A percentile compares a stretch with the other conserved stretches of the same genome.
phyloP scores from a whole-genome alignment of 331 rosid species.

The Saraca asoca region DNA sequence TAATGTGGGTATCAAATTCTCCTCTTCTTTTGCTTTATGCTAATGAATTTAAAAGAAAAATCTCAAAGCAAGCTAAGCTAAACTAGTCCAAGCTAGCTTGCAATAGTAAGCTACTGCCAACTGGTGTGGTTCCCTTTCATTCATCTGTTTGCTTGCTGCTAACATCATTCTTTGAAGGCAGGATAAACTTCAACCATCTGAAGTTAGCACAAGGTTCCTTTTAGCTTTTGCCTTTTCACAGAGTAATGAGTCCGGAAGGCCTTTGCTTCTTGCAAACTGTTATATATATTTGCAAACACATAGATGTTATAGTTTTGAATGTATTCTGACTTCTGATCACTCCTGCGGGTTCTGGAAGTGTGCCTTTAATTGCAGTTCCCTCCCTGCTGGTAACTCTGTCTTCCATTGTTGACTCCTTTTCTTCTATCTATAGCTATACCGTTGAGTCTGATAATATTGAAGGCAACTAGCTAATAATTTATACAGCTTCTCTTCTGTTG shows the following conservation, averaged over 20 bases:
- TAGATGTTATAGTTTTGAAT: not conserved
- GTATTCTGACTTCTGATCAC: slow-evolving; percentile 19
- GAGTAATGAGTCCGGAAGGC: not conserved
- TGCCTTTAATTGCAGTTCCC: slow-evolving; percentile 13
- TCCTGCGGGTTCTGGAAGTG: slow-evolving; percentile 31
- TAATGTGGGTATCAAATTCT: slow-evolving; percentile 40
- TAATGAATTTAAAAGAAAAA: no score
- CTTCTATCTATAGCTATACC: not conserved
- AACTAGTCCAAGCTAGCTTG: slow-evolving; percentile 34
- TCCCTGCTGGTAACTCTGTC: slow-evolving; percentile 11
- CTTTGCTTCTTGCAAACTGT: not conserved
- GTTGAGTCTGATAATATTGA: slow-evolving; percentile 15
- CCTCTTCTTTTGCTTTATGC: slow-evolving; percentile 36
- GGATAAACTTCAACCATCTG: slow-evolving; percentile 26
- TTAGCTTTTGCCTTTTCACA: not conserved
- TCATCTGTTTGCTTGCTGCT: slow-evolving; percentile 23
- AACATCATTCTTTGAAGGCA: slow-evolving; percentile 17
- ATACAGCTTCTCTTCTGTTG: slow-evolving; percentile 4
- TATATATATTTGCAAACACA: no score
- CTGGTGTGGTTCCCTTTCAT: slow-evolving; percentile 31
- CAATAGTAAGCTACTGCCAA: slow-evolving; percentile 31
- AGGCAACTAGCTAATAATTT: slow-evolving; percentile 25
- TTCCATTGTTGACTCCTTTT: not conserved
- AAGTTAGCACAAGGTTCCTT: slow-evolving; percentile 35
- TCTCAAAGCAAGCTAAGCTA: not conserved